phyloP scores from a whole-genome alignment of 768 basidiomycete genomes.

The Lactarius sp. region DNA sequence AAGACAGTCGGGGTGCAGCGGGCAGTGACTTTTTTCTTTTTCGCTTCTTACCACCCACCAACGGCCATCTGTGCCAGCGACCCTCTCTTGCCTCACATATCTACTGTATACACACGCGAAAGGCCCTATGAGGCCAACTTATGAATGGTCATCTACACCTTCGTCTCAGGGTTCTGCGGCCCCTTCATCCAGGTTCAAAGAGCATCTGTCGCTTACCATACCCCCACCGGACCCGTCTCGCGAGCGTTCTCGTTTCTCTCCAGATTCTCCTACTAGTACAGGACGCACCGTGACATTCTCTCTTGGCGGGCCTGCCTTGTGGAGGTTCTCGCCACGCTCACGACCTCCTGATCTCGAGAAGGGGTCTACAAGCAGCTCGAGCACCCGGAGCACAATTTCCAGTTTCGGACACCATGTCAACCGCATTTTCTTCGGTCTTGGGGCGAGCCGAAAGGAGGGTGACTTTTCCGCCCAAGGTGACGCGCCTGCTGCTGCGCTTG shows the following conservation, averaged over 20 bases:
- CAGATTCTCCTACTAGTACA: slow-evolving; percentile 36
- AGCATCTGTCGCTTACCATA: slow-evolving; percentile 20
- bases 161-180: slow-evolving; percentile 1
- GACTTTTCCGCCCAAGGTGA: slow-evolving; percentile 25
- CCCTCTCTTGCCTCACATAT: neutral
- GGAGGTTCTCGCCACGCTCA: slow-evolving; percentile 27
- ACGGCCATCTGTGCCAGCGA: neutral
- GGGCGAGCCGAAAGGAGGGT: slow-evolving; percentile 29
- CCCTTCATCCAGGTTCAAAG: slow-evolving; percentile 13
- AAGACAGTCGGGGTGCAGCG: too few species aligned
- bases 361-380: slow-evolving; percentile 20
- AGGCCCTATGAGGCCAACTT: slow-evolving; percentile 16
- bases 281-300: slow-evolving; percentile 10
- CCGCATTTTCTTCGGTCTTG: slow-evolving; percentile 36
- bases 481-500: slow-evolving; percentile 29
- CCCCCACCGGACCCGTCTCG: slow-evolving; percentile 27
- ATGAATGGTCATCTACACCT: neutral
- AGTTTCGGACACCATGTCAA: slow-evolving; percentile 34
- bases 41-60: neutral
- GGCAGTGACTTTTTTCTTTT: neutral
- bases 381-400: slow-evolving; percentile 17
- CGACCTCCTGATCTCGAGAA: slow-evolving; percentile 25
- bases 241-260: slow-evolving; percentile 41
- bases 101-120: neutral
- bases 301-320: slow-evolving; percentile 28